These are phyloP conservation scores for Curvularia spicifera DNA, from an alignment of 2,329 filamentous ascomycete species.

Conservation along the genomic window DNA sequence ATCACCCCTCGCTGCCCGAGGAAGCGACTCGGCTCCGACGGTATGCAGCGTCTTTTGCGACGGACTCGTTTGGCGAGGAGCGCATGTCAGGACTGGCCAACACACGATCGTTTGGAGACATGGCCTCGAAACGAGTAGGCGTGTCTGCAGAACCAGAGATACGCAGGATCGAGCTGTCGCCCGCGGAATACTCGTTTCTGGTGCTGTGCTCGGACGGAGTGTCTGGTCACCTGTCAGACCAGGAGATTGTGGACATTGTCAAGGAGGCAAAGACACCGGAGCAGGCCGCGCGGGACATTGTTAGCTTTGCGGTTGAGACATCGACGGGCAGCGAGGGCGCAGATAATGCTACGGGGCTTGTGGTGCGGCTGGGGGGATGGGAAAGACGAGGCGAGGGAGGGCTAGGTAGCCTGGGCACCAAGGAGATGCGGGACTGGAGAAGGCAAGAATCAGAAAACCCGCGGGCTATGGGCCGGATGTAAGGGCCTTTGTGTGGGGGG, in stretches of 20 bases:
- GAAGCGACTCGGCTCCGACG: conserved; percentile 84
- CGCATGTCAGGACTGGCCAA: conserved; percentile 93
- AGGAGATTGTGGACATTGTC: conserved; percentile 94
- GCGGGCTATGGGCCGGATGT: conserved; percentile 70
- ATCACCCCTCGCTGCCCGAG: conserved; percentile 86
- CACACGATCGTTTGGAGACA: conserved; percentile 91
- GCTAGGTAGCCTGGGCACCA: conserved; percentile 85
- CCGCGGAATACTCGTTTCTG: conserved; percentile 87
- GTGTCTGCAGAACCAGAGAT: conserved; percentile 95
- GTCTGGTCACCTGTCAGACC: conserved; percentile 82
- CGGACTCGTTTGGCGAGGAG: conserved; percentile 96
- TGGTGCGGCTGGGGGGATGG: conserved; percentile 69
- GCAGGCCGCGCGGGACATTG: conserved; percentile 77
- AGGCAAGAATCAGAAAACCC: conserved; percentile 82
- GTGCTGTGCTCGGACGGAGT: conserved; percentile 90
- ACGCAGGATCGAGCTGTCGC: conserved; percentile 75
- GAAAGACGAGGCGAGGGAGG: conserved; percentile 80
- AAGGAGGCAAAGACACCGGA: conserved; percentile 94
- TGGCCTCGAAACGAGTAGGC: conserved; percentile 87
- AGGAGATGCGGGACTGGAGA: conserved; percentile 86
- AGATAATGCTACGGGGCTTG: conserved; percentile 69
- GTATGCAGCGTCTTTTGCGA: conserved; percentile 85
- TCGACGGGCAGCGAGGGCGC: conserved; percentile 57
- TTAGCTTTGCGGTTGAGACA: conserved; percentile 88
- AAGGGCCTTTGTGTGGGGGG: background rate